These are phyloP conservation scores for Ophioceras dolichostomum DNA, from an alignment of 2,329 filamentous ascomycete genomes.

Conservation along the genomic window DNA sequence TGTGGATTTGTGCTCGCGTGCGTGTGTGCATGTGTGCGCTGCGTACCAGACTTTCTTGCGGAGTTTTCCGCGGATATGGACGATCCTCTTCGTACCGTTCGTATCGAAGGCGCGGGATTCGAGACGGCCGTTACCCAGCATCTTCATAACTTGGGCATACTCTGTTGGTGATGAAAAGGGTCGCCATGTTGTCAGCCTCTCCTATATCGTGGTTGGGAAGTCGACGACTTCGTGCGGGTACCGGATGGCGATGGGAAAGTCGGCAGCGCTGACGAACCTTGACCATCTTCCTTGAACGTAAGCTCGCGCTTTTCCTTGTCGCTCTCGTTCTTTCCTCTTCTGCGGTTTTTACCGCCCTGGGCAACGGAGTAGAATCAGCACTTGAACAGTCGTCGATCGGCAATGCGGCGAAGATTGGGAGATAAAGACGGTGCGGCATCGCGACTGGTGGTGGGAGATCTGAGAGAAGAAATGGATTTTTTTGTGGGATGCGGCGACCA, in stretches of 20 bases:
- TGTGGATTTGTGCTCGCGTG: no score
- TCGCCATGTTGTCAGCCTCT: constrained; percentile 4
- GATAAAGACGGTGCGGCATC: constrained; percentile 5
- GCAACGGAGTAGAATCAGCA: constrained; percentile 2
- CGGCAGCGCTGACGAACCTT: constrained; percentile 56
- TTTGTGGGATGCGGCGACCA: no score
- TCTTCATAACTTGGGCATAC: constrained; percentile 57
- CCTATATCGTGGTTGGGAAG: no score
- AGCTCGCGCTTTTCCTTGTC: constrained; percentile 99
- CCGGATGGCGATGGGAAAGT: no score
- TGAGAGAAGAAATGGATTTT: no score
- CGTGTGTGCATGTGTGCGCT: constrained; percentile 80
- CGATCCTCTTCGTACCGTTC: constrained; percentile 61
- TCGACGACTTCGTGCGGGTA: no score
- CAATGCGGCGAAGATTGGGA: neutral
- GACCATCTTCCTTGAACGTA: constrained; percentile 97
- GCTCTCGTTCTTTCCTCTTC: constrained; percentile 98
- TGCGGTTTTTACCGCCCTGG: constrained; percentile 95
- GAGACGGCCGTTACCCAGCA: constrained; percentile 55
- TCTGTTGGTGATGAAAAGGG: no score
- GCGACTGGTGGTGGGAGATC: no score
- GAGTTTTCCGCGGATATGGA: constrained; percentile 72
- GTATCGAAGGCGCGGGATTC: constrained; percentile 72
- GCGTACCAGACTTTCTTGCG: constrained; percentile 97
- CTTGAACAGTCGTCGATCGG: neutral